A percentile compares a stretch with the other conserved stretches of the same genome.
Conservation (phyloP, 805 yeast genomes). For the Ogataea methylovora region DNA sequence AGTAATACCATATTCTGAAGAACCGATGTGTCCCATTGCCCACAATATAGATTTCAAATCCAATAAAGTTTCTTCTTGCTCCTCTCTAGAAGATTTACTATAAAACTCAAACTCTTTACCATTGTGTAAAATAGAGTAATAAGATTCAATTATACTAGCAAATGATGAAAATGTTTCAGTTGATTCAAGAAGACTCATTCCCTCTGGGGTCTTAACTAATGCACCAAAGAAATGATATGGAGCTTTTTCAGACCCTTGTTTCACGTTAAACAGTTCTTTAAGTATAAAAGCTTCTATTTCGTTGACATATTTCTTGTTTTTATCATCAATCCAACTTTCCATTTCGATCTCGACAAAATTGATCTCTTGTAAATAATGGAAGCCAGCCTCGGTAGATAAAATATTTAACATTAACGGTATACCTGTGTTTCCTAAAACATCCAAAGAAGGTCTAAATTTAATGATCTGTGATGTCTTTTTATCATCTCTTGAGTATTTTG, state of each 20-base stretch:
- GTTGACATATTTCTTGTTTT: constrained; percentile 38
- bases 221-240: constrained; percentile 65
- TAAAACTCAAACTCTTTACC: constrained; percentile 14
- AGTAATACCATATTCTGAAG: constrained; percentile 60
- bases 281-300: constrained; percentile 36
- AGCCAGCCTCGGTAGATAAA: constrained; percentile 63
- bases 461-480: constrained; percentile 45
- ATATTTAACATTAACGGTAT: constrained; percentile 49
- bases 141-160: constrained; percentile 10
- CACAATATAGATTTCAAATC: constrained; percentile 71
- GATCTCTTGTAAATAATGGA: constrained; percentile 48
- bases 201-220: constrained; percentile 74
- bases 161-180: constrained; percentile 19
- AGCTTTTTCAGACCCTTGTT: neutral
- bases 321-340: constrained; percentile 52
- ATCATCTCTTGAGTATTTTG: constrained; percentile 40
- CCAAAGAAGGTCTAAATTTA: constrained; percentile 45
- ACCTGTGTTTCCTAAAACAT: constrained; percentile 26
- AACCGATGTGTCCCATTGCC: constrained; percentile 81
- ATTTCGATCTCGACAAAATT: constrained; percentile 62
- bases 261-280: constrained; percentile 11
- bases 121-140: constrained; percentile 9
- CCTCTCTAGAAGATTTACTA: constrained; percentile 9
- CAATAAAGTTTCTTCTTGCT: constrained; percentile 28
- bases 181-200: constrained; percentile 49